Base-by-base conservation (phyloP, 495 filamentous ascomycete genomes). In the Barbatosphaeria neglecta region DNA sequence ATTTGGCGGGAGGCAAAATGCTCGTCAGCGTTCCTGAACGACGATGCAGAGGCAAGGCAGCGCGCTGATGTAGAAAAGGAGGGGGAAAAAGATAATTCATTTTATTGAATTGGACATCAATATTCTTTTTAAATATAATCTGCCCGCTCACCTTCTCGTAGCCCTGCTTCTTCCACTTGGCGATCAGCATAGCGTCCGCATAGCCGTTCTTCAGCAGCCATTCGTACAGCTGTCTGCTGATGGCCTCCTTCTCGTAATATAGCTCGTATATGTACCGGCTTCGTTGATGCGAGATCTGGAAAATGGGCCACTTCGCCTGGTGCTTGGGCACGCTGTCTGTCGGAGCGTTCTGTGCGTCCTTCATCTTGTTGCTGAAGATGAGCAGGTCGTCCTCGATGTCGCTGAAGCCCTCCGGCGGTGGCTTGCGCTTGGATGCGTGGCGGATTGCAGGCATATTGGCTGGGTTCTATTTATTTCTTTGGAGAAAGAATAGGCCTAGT, bases 151-250 rank as follows among this genome's bases (percentile, higher is more conserved):
- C 85, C 80, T 97, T 96, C 68, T 97, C 92, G 66, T 99, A 99
- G 18, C 92, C 93, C 58, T 90, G 84, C 68, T 97, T 99, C 77
- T 99, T 99, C 92, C 92, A 99, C 68, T 99, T 97, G 15, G 92
- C 92, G 58, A 99, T 97, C 51, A 99, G 69, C 63, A 84, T 90
- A 17, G 84, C 78, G 69, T 99, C 92, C 9, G 87, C 92, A 63
- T 99, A 97, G 41, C 82, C 81, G 62, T 96, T 94, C 76, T 99
- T 99, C 39, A 97, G 73, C 55, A 97, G 70, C 84, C 86, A 99
- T 50, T 95, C 90, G 63, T 99, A 99, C 13, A 97, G 73, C 61
- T 78, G 72, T 64, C 86, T 88, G 49, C 76, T 83, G 65, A 99
- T 96, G 39, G 90, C 89, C 65, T 95, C 86, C 68, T 95, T 95